Base-by-base conservation (phyloP, 1,284 basidiomycete species). In the Trichosporon inkin region DNA sequence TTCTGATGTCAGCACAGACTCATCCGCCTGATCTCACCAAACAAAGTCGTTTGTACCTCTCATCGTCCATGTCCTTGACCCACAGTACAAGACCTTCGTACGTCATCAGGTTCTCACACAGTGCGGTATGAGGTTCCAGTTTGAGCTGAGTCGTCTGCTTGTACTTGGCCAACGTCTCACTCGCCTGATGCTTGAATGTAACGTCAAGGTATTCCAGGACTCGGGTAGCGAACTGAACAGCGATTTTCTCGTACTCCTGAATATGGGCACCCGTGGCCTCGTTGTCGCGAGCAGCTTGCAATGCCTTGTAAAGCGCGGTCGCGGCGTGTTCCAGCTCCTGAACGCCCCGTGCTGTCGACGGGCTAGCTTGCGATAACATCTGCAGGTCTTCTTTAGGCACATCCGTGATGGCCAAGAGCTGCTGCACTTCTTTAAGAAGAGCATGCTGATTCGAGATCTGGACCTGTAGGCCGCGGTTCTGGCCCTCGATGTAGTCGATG, bases 381-480 rank as follows among this genome's bases (percentile, higher is more conserved):
- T 87, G 74, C 52, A 98, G 80, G 8, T 88, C 86, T 34, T 87
- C 84, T 60, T 85, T 82, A 65, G 91, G 86, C 13, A 99, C 93
- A 76, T 97, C 89, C 22, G 95, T 91, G 10, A 92, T 99, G 85
- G 90, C 90, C 69, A 97, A 80, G 22, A 96, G 81, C 68, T 90
- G 89, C 72, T 92, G 87, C 7, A 97, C 79, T 76, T 92, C 93
- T 38, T 80, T 82, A 34, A 96, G 76, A 7, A 97, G 82, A 2
- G 86, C 85, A 39, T 88, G 85, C 75, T 98, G 95, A 70, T 99
- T 99, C 71, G 95, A 92, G 10, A 88, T 98, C 71, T 99, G 95
- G 1, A 99, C 93, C 79, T 99, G 96, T 36, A 99, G 80, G 68
- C 96, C 96, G 56, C 94, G 85, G 72, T 96, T 95, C 77, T 99